phyloP scores from a whole-genome alignment of 495 filamentous ascomycete species.

The Lasiosphaeria ovina region DNA sequence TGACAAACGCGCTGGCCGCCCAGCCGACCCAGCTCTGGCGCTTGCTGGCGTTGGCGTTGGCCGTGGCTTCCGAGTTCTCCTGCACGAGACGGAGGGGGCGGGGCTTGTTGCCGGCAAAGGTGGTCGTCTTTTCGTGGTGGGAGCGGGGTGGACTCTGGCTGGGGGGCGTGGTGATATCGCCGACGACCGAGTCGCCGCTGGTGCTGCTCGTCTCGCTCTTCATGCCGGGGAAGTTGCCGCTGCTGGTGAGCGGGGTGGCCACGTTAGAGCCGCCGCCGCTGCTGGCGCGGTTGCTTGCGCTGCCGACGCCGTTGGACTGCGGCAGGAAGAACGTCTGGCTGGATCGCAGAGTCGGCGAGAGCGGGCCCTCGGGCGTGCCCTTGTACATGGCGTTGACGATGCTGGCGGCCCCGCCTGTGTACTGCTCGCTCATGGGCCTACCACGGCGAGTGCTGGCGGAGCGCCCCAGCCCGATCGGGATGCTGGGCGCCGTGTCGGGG shows the following conservation, averaged over 20 bases:
- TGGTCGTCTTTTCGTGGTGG: constrained; percentile 60
- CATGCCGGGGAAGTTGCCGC: constrained; percentile 56
- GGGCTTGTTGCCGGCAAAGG: constrained; percentile 68
- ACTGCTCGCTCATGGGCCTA: constrained; percentile 70
- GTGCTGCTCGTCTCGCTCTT: constrained; percentile 59
- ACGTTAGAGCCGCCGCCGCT: constrained; percentile 38
- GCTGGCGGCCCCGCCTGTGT: constrained; percentile 62
- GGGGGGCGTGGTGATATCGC: constrained; percentile 54
- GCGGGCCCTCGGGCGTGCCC: constrained; percentile 52
- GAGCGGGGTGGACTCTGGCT: constrained; percentile 53
- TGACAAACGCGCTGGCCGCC: constrained; percentile 41
- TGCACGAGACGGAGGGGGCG: constrained; percentile 85
- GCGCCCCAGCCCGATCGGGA: constrained; percentile 66
- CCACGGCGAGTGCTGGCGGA: constrained; percentile 57
- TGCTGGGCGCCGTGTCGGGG: constrained; percentile 78
- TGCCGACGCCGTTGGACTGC: constrained; percentile 52
- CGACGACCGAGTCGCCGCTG: constrained; percentile 58
- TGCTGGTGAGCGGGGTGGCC: constrained; percentile 29
- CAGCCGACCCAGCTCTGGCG: constrained; percentile 59
- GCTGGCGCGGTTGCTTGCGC: constrained; percentile 28
- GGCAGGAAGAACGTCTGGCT: constrained; percentile 42
- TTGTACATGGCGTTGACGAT: constrained; percentile 86
- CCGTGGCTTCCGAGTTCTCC: constrained; percentile 45
- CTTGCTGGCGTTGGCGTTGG: constrained; percentile 42
- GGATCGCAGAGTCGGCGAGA: constrained; percentile 54